Evolutionary conservation across 202 grass and related monocot species (phyloP).

Genomic region (Setaria viridis): DNA sequence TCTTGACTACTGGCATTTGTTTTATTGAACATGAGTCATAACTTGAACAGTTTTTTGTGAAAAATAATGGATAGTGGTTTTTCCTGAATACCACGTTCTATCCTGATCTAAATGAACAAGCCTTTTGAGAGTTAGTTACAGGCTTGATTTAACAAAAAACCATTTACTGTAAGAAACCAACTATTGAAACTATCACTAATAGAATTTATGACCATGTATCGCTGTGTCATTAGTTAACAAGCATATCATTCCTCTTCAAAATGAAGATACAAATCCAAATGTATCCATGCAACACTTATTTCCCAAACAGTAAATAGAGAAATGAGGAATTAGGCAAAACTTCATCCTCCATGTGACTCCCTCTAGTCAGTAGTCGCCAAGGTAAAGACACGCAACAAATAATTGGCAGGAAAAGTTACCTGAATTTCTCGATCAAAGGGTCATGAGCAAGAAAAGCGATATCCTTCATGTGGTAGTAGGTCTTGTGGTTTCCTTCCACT

Average conservation of each 20-base stretch:
- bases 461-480: constrained; percentile 93
- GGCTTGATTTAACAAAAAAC: not conserved
- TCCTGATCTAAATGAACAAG: not conserved
- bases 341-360: not conserved
- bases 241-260: constrained; percentile 4
- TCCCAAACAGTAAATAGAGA: not conserved
- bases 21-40: not conserved
- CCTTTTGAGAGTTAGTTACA: not conserved
- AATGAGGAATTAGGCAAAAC: not conserved
- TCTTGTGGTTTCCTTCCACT: constrained; percentile 96
- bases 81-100: not conserved
- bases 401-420: constrained; percentile 55
- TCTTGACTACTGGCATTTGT: not conserved
- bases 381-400: not conserved
- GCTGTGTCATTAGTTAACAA: not conserved
- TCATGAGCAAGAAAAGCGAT: constrained; percentile 82
- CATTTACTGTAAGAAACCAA: not conserved
- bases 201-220: not conserved
- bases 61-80: not conserved
- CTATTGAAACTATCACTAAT: not conserved
- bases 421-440: constrained; percentile 80
- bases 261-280: constrained; percentile 4
- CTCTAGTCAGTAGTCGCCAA: not conserved
- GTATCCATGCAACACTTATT: not conserved
- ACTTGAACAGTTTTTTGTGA: not conserved